These are phyloP conservation scores for Erigeron canadensis DNA, from an alignment of 129 eudicot genomes.

Conservation along the genomic window DNA sequence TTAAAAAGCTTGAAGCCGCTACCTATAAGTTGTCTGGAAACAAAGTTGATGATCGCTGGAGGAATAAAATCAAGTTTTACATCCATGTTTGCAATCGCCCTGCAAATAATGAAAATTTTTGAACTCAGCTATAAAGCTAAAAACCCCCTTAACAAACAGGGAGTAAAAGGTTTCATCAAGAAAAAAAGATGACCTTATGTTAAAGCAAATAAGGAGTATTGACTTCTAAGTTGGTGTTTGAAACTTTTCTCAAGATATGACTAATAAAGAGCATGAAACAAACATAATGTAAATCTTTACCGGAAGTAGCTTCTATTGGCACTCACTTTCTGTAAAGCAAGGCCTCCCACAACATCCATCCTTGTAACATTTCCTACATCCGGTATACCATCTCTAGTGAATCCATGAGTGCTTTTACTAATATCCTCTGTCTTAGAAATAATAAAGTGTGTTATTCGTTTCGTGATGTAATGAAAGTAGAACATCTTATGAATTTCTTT, in stretches of 20 bases:
- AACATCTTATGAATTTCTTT: no score
- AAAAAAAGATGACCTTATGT: background rate
- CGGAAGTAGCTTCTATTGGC: constrained; percentile 75
- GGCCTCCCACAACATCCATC: constrained; percentile 85
- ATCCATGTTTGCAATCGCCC: constrained; percentile 86
- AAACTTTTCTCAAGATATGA: background rate
- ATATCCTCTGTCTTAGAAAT: constrained; percentile 68
- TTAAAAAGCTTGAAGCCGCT: constrained; percentile 94
- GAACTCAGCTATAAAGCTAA: background rate
- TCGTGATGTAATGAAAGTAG: no score
- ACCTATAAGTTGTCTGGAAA: constrained; percentile 93
- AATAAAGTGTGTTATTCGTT: no score
- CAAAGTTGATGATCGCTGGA: constrained; percentile 81
- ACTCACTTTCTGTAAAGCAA: constrained; percentile 83
- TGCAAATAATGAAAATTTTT: constrained; percentile 34
- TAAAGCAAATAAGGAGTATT: background rate
- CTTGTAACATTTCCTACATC: constrained; percentile 69
- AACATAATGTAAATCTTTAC: constrained; percentile 28
- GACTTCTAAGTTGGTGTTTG: background rate
- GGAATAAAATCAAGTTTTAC: constrained; percentile 89
- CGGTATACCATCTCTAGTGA: constrained; percentile 67
- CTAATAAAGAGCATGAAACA: background rate
- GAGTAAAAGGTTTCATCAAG: background rate
- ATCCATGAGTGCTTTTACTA: constrained; percentile 67
- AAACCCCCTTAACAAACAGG: background rate